phyloP scores from a whole-genome alignment of 179 eudicot species.

The Silene vulgaris region DNA sequence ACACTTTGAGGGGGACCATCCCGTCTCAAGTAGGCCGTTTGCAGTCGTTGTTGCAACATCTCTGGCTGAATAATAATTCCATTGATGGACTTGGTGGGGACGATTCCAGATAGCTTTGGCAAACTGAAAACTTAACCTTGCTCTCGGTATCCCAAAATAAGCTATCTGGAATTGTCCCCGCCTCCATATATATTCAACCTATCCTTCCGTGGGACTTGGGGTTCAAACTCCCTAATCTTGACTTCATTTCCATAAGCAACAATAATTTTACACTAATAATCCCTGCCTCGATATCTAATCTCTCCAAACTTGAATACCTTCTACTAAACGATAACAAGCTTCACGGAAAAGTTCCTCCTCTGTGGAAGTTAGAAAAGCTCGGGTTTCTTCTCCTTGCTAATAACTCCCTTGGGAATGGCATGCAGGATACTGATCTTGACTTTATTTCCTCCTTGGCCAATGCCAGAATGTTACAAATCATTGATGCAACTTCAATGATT shows the following conservation, averaged over 20 bases:
- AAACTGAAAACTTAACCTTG: background rate
- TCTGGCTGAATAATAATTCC: constrained; percentile 13
- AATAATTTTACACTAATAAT: constrained; percentile 14
- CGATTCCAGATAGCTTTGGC: constrained; percentile 10
- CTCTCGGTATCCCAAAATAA: background rate
- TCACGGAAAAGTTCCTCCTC: constrained; percentile 26
- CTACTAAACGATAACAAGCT: constrained; percentile 15
- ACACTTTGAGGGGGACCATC: constrained; percentile 7
- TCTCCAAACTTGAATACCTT: constrained; percentile 22
- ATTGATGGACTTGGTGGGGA: constrained; percentile 3
- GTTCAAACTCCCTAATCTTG: constrained; percentile 22
- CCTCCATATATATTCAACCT: background rate
- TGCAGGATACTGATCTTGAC: constrained; percentile 20
- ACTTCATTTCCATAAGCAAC: background rate
- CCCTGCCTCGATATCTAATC: constrained; percentile 30
- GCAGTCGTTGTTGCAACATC: background rate
- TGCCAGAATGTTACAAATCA: constrained; percentile 17
- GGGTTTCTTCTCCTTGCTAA: background rate
- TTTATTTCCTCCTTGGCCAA: constrained; percentile 30
- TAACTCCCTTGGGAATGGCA: constrained; percentile 28
- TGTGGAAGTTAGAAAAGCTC: constrained; percentile 11
- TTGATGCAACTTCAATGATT: background rate
- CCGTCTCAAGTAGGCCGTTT: constrained; percentile 18
- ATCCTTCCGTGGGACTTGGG: constrained; percentile 31
- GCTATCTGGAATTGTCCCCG: constrained; percentile 2